These are phyloP conservation scores for Orbilia javanica DNA, from an alignment of 2,329 filamentous ascomycete species.

Conservation along the genomic window DNA sequence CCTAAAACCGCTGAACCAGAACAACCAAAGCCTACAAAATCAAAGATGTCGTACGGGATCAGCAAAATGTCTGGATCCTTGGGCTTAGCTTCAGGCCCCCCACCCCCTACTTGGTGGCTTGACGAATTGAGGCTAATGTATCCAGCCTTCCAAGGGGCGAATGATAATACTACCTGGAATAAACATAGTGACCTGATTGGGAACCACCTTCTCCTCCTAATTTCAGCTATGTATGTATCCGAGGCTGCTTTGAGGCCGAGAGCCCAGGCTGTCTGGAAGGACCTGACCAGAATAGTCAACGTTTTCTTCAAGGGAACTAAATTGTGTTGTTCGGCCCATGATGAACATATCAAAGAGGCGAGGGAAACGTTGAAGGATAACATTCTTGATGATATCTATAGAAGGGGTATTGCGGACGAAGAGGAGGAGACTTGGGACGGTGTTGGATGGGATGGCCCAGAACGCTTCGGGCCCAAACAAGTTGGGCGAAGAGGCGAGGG, in stretches of 20 bases:
- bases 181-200: constrained; percentile 51
- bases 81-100: constrained; percentile 2
- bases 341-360: constrained; percentile 34
- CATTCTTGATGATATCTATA: constrained; percentile 48
- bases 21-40: constrained; percentile 41
- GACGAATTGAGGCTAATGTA: constrained; percentile 57
- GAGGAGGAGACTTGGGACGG: constrained; percentile 54
- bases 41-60: constrained; percentile 51
- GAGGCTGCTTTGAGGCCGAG: constrained; percentile 36
- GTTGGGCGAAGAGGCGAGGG: constrained; percentile 51
- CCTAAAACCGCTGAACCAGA: constrained; percentile 43
- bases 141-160: constrained; percentile 45
- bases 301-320: constrained; percentile 53
- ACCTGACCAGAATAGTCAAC: constrained; percentile 41
- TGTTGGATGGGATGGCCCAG: constrained; percentile 48
- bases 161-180: constrained; percentile 29
- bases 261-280: constrained; percentile 46
- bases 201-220: constrained; percentile 50
- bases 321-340: constrained; percentile 41
- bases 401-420: constrained; percentile 47
- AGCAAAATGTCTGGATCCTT: constrained; percentile 44
- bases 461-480: constrained; percentile 43
- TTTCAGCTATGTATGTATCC: constrained; percentile 48
- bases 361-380: constrained; percentile 43
- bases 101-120: constrained; percentile 51